These are phyloP conservation scores for Pigoraptor vietnamica DNA, from an alignment of 78 protist species.

Conservation along the genomic window DNA sequence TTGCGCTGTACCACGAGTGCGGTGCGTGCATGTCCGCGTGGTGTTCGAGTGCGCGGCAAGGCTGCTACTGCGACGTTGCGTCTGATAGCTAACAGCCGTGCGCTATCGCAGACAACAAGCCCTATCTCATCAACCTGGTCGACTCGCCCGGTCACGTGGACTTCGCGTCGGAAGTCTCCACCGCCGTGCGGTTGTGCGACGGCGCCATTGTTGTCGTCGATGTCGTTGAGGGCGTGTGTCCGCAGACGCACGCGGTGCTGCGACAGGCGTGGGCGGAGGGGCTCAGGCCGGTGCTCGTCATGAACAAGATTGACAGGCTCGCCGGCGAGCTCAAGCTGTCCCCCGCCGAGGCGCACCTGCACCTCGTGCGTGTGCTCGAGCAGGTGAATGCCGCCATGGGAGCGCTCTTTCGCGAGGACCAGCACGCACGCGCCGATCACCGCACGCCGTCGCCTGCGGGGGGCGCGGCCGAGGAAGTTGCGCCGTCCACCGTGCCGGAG, in stretches of 20 bases:
- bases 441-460: background rate
- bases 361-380: constrained; percentile 66
- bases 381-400: constrained; percentile 74
- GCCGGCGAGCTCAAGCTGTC: constrained; percentile 68
- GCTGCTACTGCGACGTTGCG: no score
- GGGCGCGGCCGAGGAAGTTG: background rate
- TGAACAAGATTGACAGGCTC: constrained; percentile 92
- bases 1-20: constrained; percentile 55
- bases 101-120: constrained; percentile 10
- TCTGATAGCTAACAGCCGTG: no score
- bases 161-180: constrained; percentile 74
- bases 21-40: no score
- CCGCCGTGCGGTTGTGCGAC: constrained; percentile 66
- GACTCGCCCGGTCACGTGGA: constrained; percentile 96
- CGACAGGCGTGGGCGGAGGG: constrained; percentile 82
- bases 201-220: constrained; percentile 85
- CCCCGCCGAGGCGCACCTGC: constrained; percentile 77
- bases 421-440: background rate
- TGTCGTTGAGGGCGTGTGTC: constrained; percentile 81
- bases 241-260: constrained; percentile 90
- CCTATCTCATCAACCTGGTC: constrained; percentile 58
- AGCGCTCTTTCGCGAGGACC: constrained; percentile 29
- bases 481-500: background rate
- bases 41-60: no score
- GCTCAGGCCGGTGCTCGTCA: constrained; percentile 73